Base-by-base conservation (phyloP, 2,329 filamentous ascomycete species). In the Parascedosporium putredinis region DNA sequence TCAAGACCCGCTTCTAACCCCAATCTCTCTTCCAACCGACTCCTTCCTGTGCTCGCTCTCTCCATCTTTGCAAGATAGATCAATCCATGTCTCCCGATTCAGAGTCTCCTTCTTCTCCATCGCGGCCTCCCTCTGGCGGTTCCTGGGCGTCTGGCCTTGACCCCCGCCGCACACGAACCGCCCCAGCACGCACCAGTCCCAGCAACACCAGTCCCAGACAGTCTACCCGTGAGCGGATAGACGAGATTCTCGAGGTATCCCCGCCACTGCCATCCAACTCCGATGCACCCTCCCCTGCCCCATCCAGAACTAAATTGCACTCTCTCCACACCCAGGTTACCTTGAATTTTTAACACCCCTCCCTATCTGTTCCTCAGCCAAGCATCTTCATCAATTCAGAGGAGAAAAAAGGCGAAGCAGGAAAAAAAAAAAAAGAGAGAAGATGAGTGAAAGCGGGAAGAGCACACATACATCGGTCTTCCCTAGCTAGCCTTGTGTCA, bases 241-340 rank as follows among this genome's bases (percentile, higher is more conserved):
- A 50, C 29, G 43, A 50, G 27, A 52, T 52, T 25, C 33, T 52
- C 4, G 51, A 52, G 40, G 50, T 52, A 47, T 46, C 18, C 10
- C 42, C 42, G 24, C 22, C 24, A 24, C 24, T 27, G 18, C 29
- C 31, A 24, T 23, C 31, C 45, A 34, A 48, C 20, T 23, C 45
- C 29, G 18, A 36, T 45, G 43, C 43, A 27, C 29, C 20, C 29
- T 34, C 29, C 45, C 25, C 45, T 23, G 27, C 45, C 24, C 45
- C 18, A 29, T 25, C 6, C 43, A 10, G 4, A 23, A 4, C 27
- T 33, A n/a, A n/a, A 31, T 31, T 31, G 27, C 27, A 31, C 27
- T 25, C 45, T 22, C 45, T n/a, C 10, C 8, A 18, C 25, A 27
- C 27, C 45, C 43, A 4, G 18, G 45, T n/a, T 33, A 33, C 33